Base-by-base conservation (phyloP, 2,329 filamentous ascomycete species). In the Esteya vermicola region DNA sequence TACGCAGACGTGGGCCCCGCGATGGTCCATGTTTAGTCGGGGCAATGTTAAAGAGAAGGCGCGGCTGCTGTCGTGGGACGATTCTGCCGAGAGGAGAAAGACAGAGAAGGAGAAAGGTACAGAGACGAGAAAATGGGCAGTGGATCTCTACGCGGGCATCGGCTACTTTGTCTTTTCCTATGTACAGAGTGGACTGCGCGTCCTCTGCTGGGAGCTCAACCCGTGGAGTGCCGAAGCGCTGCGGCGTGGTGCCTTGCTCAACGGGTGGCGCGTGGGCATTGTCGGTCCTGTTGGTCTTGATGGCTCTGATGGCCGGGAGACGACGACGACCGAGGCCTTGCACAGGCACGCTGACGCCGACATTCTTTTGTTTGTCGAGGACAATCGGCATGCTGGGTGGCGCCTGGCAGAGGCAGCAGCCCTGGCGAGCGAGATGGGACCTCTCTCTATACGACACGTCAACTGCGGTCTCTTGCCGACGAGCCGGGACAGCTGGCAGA, bases 81-180 rank as follows among this genome's bases (percentile, higher is more conserved):
- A 44, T 27, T 12, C 21, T 7, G 33, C 23, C 7, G 12, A 6
- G 31, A 34, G 16, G 32, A 22, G 19, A 20, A 13, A n/a, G 1
- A 12, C 12, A 23, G 9, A 22, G 9, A 18, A 16, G 10, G n/a
- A 25, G 21, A 14, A 20, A 14, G 9, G 7, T 25, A 19, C 16
- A 7, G 19, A 9, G 18, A 22, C 13, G 19, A 33, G 25, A 14
- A 14, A 21, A 9, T 75, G 68, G 56, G 75, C 79, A 0, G 72
- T 93, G 1, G 89, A 96, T 57, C 62, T 96, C 44, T 95, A 93
- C 61, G 85, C 83, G 1, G 89, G 89, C 0, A 94, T 95, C 47
- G 89, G 89, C 6, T 95, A 95, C 59, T 95, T 96, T 59, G 75
- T 81, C 4, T 93, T 95, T 53, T 82, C 76, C 25, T 95, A 94